Conservation (phyloP, 768 basidiomycete genomes). For the Termitomyces sp. region DNA sequence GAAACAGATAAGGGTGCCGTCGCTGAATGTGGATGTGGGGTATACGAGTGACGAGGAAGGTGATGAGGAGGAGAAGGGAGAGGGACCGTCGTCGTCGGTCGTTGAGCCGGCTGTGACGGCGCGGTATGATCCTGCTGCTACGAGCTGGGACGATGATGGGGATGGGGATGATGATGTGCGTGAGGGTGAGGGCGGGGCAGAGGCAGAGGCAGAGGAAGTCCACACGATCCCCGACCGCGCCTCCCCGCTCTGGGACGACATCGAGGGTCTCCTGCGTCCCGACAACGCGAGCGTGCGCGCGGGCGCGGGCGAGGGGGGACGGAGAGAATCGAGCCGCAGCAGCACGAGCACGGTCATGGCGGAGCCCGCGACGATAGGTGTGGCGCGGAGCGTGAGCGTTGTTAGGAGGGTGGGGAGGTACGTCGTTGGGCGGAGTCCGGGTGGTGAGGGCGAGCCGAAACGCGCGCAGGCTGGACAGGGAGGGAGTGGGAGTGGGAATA, state of each 20-base stretch:
- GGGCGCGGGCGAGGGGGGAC: constrained; percentile 18
- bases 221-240: too few species aligned
- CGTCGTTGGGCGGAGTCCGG: constrained; percentile 32
- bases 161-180: neutral
- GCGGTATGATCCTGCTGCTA: constrained; percentile 13
- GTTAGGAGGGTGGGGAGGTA: constrained; percentile 52
- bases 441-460: neutral
- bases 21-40: constrained; percentile 18
- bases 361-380: constrained; percentile 31
- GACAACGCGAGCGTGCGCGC: neutral
- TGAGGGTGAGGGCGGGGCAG: neutral
- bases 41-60: constrained; percentile 11
- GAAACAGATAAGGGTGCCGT: constrained; percentile 10
- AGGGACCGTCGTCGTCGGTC: constrained; percentile 13
- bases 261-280: constrained; percentile 13
- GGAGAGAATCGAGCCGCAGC: constrained; percentile 42
- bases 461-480: neutral
- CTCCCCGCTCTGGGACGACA: constrained; percentile 13
- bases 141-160: constrained; percentile 1
- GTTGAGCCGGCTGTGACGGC: constrained; percentile 19
- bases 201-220: neutral
- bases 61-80: constrained; percentile 8
- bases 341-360: constrained; percentile 43
- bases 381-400: constrained; percentile 39
- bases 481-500: neutral